These are phyloP conservation scores for Posidonia australis DNA, from an alignment of 106 monocot species.

Conservation along the genomic window DNA sequence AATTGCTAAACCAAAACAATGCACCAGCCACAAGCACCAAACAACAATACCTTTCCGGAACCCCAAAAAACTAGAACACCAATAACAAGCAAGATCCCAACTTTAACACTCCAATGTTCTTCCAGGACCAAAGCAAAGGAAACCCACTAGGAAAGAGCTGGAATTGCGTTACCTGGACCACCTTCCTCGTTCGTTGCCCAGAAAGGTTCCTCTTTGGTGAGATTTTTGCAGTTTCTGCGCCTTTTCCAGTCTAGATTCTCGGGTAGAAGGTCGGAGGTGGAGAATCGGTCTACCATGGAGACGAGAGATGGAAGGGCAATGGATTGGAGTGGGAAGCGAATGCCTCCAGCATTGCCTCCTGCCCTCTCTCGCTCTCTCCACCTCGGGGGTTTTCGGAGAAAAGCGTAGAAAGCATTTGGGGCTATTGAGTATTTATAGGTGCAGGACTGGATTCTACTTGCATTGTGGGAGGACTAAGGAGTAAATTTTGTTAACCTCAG, in stretches of 20 bases:
- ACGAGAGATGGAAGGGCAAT: not conserved
- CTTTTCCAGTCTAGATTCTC: not conserved
- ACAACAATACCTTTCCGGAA: not conserved
- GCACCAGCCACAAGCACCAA: not conserved
- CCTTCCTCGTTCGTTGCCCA: not conserved
- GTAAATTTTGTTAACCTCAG: no score
- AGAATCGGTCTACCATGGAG: not conserved
- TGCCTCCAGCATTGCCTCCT: not conserved
- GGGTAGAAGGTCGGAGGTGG: not conserved
- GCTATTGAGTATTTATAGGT: not conserved
- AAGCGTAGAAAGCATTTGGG: not conserved
- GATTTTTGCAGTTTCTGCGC: not conserved
- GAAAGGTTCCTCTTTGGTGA: not conserved
- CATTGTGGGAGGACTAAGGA: no score
- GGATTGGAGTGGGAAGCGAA: not conserved
- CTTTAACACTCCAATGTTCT: not conserved
- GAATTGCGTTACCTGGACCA: not conserved
- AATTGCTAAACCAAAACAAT: not conserved
- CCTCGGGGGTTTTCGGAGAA: slow-evolving; percentile 1
- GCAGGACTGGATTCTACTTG: no score
- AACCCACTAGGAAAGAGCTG: not conserved
- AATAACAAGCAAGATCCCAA: not conserved
- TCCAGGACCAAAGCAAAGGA: not conserved
- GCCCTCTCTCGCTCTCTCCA: not conserved
- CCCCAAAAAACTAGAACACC: not conserved